Evolutionary conservation across 164 flowering plant genomes (phyloP).

Genomic region (Sedum album): DNA sequence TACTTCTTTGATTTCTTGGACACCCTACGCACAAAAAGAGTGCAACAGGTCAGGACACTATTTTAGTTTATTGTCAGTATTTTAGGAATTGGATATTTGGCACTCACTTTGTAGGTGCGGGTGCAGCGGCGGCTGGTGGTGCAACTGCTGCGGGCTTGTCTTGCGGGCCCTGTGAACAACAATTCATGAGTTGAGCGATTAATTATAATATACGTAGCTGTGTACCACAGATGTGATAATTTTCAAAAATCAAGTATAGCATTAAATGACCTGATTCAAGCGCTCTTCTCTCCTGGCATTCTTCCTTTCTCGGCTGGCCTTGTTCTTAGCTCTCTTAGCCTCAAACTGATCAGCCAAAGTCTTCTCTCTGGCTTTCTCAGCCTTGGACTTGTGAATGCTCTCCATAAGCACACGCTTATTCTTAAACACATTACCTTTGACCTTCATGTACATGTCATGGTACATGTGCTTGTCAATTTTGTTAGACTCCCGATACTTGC

Average conservation of each 20-base stretch:
- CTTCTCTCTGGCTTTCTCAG: conserved; percentile 11
- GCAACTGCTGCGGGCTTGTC: neutral
- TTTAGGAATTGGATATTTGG: neutral
- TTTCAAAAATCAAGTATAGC: too few species aligned
- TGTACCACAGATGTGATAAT: too few species aligned
- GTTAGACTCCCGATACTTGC: conserved; percentile 9
- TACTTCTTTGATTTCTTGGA: neutral
- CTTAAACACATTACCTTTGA: conserved; percentile 11
- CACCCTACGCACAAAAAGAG: neutral
- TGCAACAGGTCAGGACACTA: neutral
- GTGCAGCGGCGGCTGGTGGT: neutral
- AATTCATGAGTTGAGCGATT: neutral
- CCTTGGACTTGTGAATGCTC: conserved; percentile 12
- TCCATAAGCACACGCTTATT: conserved; percentile 12
- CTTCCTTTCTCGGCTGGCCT: conserved; percentile 9
- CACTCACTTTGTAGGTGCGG: neutral
- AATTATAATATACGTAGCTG: too few species aligned
- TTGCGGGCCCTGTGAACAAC: neutral
- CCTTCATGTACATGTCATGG: conserved; percentile 12
- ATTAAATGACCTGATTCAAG: conserved; percentile 7
- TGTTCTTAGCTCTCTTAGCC: conserved; percentile 10
- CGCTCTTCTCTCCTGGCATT: conserved; percentile 10
- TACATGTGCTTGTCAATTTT: conserved; percentile 12
- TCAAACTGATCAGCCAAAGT: conserved; percentile 10
- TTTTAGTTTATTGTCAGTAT: neutral